Conservation (phyloP, 2,329 filamentous ascomycete genomes). For the Ramularia collo-cygni region DNA sequence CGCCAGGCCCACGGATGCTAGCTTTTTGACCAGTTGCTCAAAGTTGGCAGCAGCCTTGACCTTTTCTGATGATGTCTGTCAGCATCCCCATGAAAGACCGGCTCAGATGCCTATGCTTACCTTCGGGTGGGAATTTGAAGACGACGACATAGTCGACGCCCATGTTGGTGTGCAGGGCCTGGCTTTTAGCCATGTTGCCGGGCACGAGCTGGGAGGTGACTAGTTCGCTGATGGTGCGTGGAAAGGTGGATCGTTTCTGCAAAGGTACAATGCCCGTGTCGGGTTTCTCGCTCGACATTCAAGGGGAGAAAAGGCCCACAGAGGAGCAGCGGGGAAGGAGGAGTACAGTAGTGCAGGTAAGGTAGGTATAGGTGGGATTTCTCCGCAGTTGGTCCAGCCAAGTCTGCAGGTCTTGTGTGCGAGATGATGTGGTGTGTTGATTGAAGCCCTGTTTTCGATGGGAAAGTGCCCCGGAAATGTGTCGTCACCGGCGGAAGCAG, state of each 20-base stretch:
- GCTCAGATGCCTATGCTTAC: slow-evolving; percentile 34
- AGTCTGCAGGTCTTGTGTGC: too few species aligned
- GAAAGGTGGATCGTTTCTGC: slow-evolving; percentile 18
- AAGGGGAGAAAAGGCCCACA: neutral
- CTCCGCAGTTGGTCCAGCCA: neutral
- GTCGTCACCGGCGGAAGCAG: too few species aligned
- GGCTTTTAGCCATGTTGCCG: slow-evolving; percentile 29
- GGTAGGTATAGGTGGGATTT: neutral
- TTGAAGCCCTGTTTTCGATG: too few species aligned
- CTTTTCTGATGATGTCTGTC: slow-evolving; percentile 46
- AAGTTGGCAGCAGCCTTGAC: slow-evolving; percentile 67
- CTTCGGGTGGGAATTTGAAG: slow-evolving; percentile 63
- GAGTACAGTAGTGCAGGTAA: neutral
- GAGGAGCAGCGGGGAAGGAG: neutral
- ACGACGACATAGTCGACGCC: slow-evolving; percentile 84
- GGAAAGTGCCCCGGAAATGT: too few species aligned
- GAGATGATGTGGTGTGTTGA: too few species aligned
- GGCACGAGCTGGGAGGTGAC: slow-evolving; percentile 26
- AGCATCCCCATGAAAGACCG: neutral
- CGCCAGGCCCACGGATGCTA: slow-evolving; percentile 72
- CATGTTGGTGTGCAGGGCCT: slow-evolving; percentile 45
- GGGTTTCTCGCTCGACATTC: slow-evolving; percentile 3
- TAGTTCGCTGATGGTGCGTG: slow-evolving; percentile 24
- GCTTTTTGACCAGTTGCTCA: slow-evolving; percentile 65
- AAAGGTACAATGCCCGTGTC: slow-evolving; percentile 6